Percentiles rank a stretch among this genome's conserved stretches.
These are phyloP conservation scores for Shiraia sp. DNA, from an alignment of 2,329 filamentous ascomycete species.

Conservation along the genomic window DNA sequence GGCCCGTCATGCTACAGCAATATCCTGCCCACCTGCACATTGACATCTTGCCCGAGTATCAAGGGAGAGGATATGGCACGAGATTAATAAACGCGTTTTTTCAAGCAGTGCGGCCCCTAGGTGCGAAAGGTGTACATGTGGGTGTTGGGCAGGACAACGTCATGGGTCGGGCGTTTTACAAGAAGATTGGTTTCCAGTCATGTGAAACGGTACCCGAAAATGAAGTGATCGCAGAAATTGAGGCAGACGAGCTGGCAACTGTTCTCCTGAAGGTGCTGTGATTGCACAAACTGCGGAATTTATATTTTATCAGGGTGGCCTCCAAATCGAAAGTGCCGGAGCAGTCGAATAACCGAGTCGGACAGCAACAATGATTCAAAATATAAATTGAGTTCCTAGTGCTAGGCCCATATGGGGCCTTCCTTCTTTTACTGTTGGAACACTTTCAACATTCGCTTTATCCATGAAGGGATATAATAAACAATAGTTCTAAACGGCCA, in stretches of 20 bases:
- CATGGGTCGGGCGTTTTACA: slow-evolving; percentile 33
- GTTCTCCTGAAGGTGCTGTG: slow-evolving; percentile 29
- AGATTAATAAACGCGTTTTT: slow-evolving; percentile 33
- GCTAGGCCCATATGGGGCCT: not conserved
- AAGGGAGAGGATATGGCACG: slow-evolving; percentile 37
- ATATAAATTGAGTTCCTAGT: too few relatives aligned
- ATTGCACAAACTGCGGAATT: too few relatives aligned
- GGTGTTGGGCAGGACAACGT: slow-evolving; percentile 41
- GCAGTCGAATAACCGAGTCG: too few relatives aligned
- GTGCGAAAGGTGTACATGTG: slow-evolving; percentile 40
- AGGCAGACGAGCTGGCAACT: slow-evolving; percentile 25
- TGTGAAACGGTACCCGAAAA: slow-evolving; percentile 31
- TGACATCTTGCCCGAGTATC: slow-evolving; percentile 40
- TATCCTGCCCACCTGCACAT: slow-evolving; percentile 47
- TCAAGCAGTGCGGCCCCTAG: slow-evolving; percentile 20
- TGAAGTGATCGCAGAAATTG: slow-evolving; percentile 29
- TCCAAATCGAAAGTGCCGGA: too few relatives aligned
- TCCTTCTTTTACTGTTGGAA: not conserved
- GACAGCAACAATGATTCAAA: too few relatives aligned
- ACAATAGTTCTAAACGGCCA: slow-evolving; percentile 23
- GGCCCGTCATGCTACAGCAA: slow-evolving; percentile 18
- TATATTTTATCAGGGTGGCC: too few relatives aligned
- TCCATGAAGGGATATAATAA: too few relatives aligned
- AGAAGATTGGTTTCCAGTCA: slow-evolving; percentile 27
- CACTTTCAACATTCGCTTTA: not conserved